Percentiles rank a stretch among this genome's conserved stretches.
These are phyloP conservation scores for Cutaneotrichosporon sp. DNA, from an alignment of 1,284 basidiomycete species.

Conservation along the genomic window DNA sequence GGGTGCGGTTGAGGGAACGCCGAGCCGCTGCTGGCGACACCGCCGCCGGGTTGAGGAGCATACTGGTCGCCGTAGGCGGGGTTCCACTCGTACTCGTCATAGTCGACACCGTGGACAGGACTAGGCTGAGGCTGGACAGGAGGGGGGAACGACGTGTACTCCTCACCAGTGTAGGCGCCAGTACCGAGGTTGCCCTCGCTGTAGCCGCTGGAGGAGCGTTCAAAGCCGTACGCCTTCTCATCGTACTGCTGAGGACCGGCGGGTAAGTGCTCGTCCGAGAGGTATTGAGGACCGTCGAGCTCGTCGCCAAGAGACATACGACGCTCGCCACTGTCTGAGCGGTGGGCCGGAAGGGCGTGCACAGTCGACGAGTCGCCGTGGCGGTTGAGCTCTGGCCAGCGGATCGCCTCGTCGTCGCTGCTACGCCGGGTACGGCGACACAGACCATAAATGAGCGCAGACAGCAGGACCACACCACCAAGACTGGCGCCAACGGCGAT, in stretches of 20 bases:
- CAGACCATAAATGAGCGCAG: constrained; percentile 28
- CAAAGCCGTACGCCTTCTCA: constrained; percentile 3
- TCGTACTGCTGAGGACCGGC: neutral
- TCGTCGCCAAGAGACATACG: constrained; percentile 27
- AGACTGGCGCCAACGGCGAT: constrained; percentile 41
- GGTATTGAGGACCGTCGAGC: constrained; percentile 24
- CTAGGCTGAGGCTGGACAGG: constrained; percentile 22
- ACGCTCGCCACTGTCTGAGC: constrained; percentile 30
- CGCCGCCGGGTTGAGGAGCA: neutral
- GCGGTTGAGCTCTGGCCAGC: constrained; percentile 48
- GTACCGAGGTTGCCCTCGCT: neutral
- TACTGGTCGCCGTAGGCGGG: constrained; percentile 1
- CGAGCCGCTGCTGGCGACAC: neutral
- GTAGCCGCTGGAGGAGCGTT: neutral
- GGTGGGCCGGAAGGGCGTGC: constrained; percentile 43
- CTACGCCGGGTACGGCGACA: constrained; percentile 33
- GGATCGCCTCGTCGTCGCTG: constrained; percentile 46
- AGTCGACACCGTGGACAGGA: constrained; percentile 13
- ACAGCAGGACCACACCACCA: constrained; percentile 34
- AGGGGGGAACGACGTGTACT: constrained; percentile 36
- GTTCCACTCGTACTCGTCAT: neutral
- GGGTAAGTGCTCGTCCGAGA: constrained; percentile 1
- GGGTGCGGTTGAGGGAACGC: neutral
- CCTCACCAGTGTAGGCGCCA: constrained; percentile 22
- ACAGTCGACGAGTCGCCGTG: constrained; percentile 45